Evolutionary conservation across 768 basidiomycete genomes (phyloP).

Genomic region (Nevesoporus exiguus): DNA sequence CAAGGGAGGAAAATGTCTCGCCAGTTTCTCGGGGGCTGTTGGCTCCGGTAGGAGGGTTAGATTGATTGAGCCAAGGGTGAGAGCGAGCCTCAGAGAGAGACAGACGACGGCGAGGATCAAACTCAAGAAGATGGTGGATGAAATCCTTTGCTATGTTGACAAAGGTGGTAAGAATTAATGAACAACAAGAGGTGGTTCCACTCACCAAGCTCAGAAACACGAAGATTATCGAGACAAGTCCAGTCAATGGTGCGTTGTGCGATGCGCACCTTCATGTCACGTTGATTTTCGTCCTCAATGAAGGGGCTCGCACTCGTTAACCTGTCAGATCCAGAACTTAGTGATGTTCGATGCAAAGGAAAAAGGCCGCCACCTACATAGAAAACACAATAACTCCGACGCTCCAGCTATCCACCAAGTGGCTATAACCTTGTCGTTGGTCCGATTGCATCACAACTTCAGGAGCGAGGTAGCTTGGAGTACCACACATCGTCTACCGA

Average conservation of each 20-base stretch:
- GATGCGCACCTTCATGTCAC: conserved; percentile 61
- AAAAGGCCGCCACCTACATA: conserved; percentile 52
- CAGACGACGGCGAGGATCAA: conserved; percentile 65
- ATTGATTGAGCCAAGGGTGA: conserved; percentile 70
- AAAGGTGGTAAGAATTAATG: background rate
- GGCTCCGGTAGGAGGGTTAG: background rate
- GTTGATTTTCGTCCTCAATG: conserved; percentile 63
- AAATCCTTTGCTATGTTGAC: conserved; percentile 63
- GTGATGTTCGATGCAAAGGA: background rate
- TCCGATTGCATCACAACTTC: conserved; percentile 74
- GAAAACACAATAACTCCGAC: conserved; percentile 92
- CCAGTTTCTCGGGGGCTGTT: background rate
- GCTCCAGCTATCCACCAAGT: conserved; percentile 94
- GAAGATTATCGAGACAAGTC: conserved; percentile 38
- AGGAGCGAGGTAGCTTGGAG: conserved; percentile 90
- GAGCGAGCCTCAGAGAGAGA: conserved; percentile 60
- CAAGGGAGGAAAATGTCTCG: conserved; percentile 8
- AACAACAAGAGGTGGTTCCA: background rate
- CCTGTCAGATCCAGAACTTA: conserved; percentile 40
- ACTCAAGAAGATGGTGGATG: conserved; percentile 59
- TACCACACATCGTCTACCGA: conserved; percentile 88
- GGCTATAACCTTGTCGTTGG: conserved; percentile 68
- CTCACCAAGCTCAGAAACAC: conserved; percentile 49
- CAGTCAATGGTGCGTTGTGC: conserved; percentile 60
- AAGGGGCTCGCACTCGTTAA: conserved; percentile 78